Evolutionary conservation across 2,329 filamentous ascomycete genomes (phyloP), one percentile per base, ranked within the genome.

Genomic region (Fusarium austroafricanum): DNA sequence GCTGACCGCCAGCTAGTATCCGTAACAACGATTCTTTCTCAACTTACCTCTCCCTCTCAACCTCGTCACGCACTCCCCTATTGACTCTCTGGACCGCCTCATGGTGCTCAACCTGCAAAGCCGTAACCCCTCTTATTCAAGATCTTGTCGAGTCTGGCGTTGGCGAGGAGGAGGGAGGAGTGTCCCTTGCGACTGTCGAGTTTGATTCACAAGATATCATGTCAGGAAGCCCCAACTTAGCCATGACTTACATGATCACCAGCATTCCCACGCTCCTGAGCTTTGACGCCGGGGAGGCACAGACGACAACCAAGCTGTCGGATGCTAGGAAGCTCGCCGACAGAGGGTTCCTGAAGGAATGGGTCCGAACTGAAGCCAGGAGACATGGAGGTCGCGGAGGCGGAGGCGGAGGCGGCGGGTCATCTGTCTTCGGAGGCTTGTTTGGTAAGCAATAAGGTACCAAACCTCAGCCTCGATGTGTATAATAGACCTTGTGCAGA

Each of bases 61-160:
- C 84, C 4, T 85, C 85, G 8, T 79, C 85, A 8, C 80, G 83
- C 42, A 82, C 77, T 4, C 87, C 87, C 4, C 82, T 89, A n/a
- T 73, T 89, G 55, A 88, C 86, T 2, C 78, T 89, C 39, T 90
- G 87, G 87, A 87, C 86, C 0, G 82, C 87, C 1, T 85, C 84
- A 10, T 89, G 83, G 79, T 89, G 87, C 74, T 76, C 82, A 6
- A 84, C 85, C 17, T 89, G 87, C 75, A 81, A 79, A 44, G 74
- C 76, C 31, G 80, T 89, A 23, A 77, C 78, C 6, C 87, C 87
- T 6, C 75, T 87, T 12, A 51, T 89, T 8, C 74, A 73, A 14
- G 78, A 80, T 12, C 79, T 89, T 31, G 75, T 89, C 44, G 79
- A 82, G 69, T 79, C 79, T 5, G 84, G 84, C 49, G 79, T 85